A percentile compares a stretch with the other conserved stretches of the same genome.
Conservation (phyloP, 208 protist species). For the Leishmania tropica region DNA sequence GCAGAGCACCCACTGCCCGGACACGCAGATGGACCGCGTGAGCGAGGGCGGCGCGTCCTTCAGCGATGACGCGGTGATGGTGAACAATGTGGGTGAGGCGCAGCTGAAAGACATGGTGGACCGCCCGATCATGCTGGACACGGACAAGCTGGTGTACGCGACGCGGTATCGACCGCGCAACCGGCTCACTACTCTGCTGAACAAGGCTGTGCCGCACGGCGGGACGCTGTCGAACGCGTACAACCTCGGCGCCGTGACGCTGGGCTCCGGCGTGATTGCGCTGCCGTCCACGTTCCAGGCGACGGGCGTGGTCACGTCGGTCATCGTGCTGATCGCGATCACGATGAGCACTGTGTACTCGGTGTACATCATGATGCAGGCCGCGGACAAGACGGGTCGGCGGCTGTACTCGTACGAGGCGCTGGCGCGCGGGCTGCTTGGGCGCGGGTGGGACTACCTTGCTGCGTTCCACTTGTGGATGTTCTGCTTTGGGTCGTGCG, state of each 20-base stretch:
- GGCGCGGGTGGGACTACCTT: conserved; percentile 77
- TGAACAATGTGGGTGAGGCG: background rate
- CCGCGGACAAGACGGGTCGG: conserved; percentile 64
- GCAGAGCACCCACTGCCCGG: background rate
- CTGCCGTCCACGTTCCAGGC: conserved; percentile 75
- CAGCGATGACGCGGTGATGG: background rate
- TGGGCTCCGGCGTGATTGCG: conserved; percentile 79
- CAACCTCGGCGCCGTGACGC: conserved; percentile 76
- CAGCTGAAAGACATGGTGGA: background rate
- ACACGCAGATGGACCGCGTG: background rate
- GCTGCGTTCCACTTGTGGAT: conserved; percentile 77
- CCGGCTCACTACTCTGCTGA: conserved; percentile 36
- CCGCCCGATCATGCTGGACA: background rate
- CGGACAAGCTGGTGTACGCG: background rate
- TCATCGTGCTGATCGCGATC: conserved; percentile 62
- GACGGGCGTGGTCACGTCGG: conserved; percentile 51
- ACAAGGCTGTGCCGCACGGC: conserved; percentile 70
- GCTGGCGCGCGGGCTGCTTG: conserved; percentile 67
- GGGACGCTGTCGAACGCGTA: conserved; percentile 68
- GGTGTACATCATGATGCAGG: conserved; percentile 74
- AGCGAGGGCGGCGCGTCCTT: background rate
- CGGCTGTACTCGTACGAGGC: conserved; percentile 62
- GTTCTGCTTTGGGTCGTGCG: conserved; percentile 85
- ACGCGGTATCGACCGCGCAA: conserved; percentile 38
- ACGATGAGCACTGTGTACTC: conserved; percentile 80